Conservation (phyloP, 2,329 filamentous ascomycete genomes). For the Apiospora hydei region DNA sequence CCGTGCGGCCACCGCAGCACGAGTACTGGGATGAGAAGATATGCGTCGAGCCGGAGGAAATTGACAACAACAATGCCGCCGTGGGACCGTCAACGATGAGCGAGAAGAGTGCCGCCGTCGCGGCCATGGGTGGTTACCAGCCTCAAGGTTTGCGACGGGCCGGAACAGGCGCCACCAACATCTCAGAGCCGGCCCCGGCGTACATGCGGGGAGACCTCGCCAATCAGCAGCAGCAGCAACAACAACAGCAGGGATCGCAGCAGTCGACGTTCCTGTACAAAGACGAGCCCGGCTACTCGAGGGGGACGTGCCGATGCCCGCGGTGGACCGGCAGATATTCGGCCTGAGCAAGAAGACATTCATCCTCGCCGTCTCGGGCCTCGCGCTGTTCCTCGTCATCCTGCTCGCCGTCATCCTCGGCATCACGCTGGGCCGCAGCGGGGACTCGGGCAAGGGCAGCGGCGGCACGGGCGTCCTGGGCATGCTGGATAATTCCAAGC, state of each 20-base stretch:
- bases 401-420: slow-evolving; percentile 21
- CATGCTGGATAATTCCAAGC: slow-evolving; percentile 22
- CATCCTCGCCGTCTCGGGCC: slow-evolving; percentile 17
- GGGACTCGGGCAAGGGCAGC: background rate
- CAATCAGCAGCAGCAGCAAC: background rate
- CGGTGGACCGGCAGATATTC: slow-evolving; percentile 3
- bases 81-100: background rate
- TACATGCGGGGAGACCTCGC: slow-evolving; percentile 11
- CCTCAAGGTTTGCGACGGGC: background rate
- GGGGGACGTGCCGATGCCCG: slow-evolving; percentile 1
- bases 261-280: slow-evolving; percentile 2
- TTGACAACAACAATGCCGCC: background rate
- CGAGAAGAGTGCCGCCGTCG: background rate
- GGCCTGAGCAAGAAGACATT: slow-evolving; percentile 17
- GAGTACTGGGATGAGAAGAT: slow-evolving; percentile 25
- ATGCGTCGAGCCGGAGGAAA: background rate
- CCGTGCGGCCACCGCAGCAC: slow-evolving; percentile 12
- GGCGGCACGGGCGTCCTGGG: background rate
- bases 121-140: background rate
- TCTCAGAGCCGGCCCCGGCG: slow-evolving; percentile 10
- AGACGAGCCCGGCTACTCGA: background rate
- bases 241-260: background rate
- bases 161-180: background rate
- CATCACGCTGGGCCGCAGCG: slow-evolving; percentile 12
- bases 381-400: slow-evolving; percentile 13